phyloP scores from a whole-genome alignment of 352 stramenopile species.

The Phytophthora sojae region DNA sequence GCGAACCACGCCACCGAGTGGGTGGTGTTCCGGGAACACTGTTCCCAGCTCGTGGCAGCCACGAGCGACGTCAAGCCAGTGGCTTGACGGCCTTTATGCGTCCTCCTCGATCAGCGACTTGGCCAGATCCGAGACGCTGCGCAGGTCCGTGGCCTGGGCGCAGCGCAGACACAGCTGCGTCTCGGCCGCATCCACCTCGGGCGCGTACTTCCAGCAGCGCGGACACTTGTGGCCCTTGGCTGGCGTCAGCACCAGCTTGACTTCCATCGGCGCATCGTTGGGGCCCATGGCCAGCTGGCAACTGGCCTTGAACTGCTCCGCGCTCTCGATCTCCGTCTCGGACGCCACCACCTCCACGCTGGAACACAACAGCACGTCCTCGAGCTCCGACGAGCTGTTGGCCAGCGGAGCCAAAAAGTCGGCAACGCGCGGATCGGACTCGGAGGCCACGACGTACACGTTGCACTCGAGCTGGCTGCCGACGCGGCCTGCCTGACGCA shows the following conservation, averaged over 20 bases:
- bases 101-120: slow-evolving; percentile 52
- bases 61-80: too few species aligned
- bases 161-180: slow-evolving; percentile 67
- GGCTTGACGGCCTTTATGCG: slow-evolving; percentile 5
- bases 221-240: slow-evolving; percentile 87
- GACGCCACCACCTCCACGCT: slow-evolving; percentile 51
- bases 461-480: slow-evolving; percentile 84
- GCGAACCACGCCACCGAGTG: too few species aligned
- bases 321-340: slow-evolving; percentile 45
- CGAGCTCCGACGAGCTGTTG: slow-evolving; percentile 47
- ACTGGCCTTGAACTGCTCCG: slow-evolving; percentile 41
- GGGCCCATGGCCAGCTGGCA: slow-evolving; percentile 41
- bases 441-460: slow-evolving; percentile 53
- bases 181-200: slow-evolving; percentile 62
- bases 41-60: too few species aligned
- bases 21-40: too few species aligned
- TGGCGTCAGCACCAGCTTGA: slow-evolving; percentile 64
- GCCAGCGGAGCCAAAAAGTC: slow-evolving; percentile 50
- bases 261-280: slow-evolving; percentile 52
- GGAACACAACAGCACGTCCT: slow-evolving; percentile 81
- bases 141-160: slow-evolving; percentile 52
- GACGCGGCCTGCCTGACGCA: slow-evolving; percentile 61
- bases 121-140: slow-evolving; percentile 58
- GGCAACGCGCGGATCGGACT: slow-evolving; percentile 63
- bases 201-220: slow-evolving; percentile 89